Percentiles rank a stretch among this genome's conserved stretches.
Conservation (phyloP, 148 eudicot species). For the Talinum fruticosum region DNA sequence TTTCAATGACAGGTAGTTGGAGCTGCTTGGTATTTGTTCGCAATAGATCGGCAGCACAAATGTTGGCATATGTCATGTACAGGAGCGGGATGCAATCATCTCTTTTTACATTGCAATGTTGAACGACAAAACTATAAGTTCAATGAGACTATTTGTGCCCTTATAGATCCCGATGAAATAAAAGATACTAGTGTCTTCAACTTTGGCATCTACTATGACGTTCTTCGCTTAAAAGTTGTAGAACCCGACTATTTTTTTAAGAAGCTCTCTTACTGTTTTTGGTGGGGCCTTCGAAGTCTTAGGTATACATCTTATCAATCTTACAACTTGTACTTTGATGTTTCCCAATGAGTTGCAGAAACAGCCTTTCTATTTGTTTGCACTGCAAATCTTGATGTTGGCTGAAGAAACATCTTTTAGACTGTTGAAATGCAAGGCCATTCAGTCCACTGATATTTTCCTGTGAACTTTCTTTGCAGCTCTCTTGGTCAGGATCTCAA, state of each 20-base stretch:
- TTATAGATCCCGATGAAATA: constrained; percentile 31
- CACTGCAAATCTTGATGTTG: too few relatives aligned
- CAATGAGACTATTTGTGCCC: constrained; percentile 33
- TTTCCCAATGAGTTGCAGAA: background rate
- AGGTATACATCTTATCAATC: constrained; percentile 41
- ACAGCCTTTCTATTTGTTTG: background rate
- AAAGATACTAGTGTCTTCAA: constrained; percentile 36
- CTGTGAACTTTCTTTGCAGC: constrained; percentile 37
- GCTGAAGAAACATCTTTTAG: background rate
- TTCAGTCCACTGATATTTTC: background rate
- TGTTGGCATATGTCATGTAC: constrained; percentile 66
- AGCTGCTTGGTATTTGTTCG: constrained; percentile 77
- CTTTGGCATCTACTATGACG: constrained; percentile 70
- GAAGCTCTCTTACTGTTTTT: constrained; percentile 71
- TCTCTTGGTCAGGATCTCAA: constrained; percentile 74
- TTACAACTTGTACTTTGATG: background rate
- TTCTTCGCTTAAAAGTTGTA: constrained; percentile 49
- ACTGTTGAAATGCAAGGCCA: background rate
- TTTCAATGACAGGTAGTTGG: constrained; percentile 51
- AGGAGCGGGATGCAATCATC: constrained; percentile 17
- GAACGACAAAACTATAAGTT: background rate
- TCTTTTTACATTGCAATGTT: constrained; percentile 37
- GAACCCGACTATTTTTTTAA: constrained; percentile 38
- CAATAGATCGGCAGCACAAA: constrained; percentile 51
- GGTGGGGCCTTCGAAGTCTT: constrained; percentile 86